phyloP scores from a whole-genome alignment of 208 protist species.

The Leishmania braziliensis region DNA sequence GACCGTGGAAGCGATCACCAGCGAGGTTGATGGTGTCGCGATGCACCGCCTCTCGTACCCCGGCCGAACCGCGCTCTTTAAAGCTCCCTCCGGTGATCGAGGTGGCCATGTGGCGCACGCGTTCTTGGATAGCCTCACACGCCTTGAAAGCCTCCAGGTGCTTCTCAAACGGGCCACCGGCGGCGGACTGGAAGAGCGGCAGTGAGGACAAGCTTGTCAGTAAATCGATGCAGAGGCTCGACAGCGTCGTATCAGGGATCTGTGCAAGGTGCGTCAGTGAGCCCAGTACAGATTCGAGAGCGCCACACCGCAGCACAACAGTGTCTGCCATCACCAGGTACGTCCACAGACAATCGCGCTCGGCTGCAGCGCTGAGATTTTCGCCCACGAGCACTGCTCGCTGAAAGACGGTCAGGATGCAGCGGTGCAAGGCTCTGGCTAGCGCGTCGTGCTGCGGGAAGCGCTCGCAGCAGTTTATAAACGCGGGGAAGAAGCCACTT shows the following conservation, averaged over 20 bases:
- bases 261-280: conserved; percentile 31
- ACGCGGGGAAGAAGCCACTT: conserved; percentile 46
- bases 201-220: conserved; percentile 33
- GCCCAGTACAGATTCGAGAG: conserved; percentile 22
- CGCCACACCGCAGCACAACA: conserved; percentile 4
- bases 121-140: conserved; percentile 29
- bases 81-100: conserved; percentile 56
- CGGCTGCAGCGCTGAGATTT: conserved; percentile 26
- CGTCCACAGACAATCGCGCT: conserved; percentile 48
- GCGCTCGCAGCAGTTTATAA: conserved; percentile 43
- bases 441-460: conserved; percentile 56
- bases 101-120: conserved; percentile 44
- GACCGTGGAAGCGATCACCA: conserved; percentile 25
- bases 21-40: conserved; percentile 54
- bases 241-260: conserved; percentile 31
- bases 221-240: conserved; percentile 48
- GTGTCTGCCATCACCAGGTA: conserved; percentile 32
- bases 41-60: conserved; percentile 31
- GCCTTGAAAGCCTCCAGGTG: conserved; percentile 35
- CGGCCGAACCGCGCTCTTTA: conserved; percentile 28
- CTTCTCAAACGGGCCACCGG: conserved; percentile 28
- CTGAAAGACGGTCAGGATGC: conserved; percentile 48
- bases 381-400: conserved; percentile 37
- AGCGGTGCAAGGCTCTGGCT: conserved; percentile 37
- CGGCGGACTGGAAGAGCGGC: conserved; percentile 38